These are phyloP conservation scores for Clonostachys solani DNA, from an alignment of 2,329 filamentous ascomycete species.

Conservation along the genomic window DNA sequence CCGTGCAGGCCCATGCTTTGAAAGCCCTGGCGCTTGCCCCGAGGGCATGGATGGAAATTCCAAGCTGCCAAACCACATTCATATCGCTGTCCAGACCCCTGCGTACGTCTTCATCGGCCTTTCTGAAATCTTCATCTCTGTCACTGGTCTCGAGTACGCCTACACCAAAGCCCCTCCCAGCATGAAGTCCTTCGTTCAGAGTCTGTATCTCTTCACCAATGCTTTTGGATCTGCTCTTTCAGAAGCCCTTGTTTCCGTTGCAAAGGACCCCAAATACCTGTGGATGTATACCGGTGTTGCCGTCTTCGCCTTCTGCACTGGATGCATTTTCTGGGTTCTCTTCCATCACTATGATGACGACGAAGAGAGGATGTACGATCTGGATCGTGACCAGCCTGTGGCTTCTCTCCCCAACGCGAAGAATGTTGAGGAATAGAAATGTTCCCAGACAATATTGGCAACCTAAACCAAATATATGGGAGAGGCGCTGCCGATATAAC, in stretches of 20 bases:
- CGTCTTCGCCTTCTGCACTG: slow-evolving; percentile 38
- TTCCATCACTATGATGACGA: slow-evolving; percentile 30
- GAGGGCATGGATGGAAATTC: slow-evolving; percentile 20
- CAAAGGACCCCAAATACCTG: slow-evolving; percentile 59
- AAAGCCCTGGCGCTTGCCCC: slow-evolving; percentile 31
- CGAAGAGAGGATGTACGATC: slow-evolving; percentile 31
- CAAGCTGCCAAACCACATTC: slow-evolving; percentile 36
- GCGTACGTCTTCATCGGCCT: slow-evolving; percentile 55
- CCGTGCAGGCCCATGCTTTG: slow-evolving; percentile 43
- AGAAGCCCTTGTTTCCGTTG: slow-evolving; percentile 54
- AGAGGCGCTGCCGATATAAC: too few species aligned
- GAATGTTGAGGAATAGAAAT: too few species aligned
- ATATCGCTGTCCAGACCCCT: slow-evolving; percentile 49
- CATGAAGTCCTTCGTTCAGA: slow-evolving; percentile 61
- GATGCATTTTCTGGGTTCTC: slow-evolving; percentile 44
- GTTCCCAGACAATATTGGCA: too few species aligned
- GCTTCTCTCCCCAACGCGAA: too few species aligned
- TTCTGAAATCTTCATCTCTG: slow-evolving; percentile 59
- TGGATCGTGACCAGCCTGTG: slow-evolving; percentile 16
- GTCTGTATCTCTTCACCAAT: slow-evolving; percentile 55
- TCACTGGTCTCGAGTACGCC: slow-evolving; percentile 68
- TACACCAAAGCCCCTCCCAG: slow-evolving; percentile 68
- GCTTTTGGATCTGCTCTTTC: slow-evolving; percentile 56
- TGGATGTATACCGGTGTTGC: slow-evolving; percentile 64
- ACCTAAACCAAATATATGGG: too few species aligned